phyloP scores from a whole-genome alignment of 768 basidiomycete species.

The Krasilnikovozyma curviuscula region DNA sequence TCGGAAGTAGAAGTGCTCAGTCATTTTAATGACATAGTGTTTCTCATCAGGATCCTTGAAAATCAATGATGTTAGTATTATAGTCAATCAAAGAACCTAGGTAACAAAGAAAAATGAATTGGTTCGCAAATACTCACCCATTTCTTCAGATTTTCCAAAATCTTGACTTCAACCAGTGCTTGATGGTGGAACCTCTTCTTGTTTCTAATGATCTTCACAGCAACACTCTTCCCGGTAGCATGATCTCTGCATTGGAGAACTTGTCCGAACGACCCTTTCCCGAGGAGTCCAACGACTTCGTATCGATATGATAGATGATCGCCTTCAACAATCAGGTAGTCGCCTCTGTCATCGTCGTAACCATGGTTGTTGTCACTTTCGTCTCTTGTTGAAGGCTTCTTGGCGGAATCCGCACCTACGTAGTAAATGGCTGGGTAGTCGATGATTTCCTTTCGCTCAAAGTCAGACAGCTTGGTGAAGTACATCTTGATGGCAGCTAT shows the following conservation, averaged over 20 bases:
- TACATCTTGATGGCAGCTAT: constrained; percentile 26
- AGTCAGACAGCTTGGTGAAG: constrained; percentile 57
- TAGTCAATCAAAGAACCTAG: constrained; percentile 4
- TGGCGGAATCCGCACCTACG: constrained; percentile 57
- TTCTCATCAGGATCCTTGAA: constrained; percentile 82
- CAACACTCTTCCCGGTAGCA: constrained; percentile 83
- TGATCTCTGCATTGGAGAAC: constrained; percentile 91
- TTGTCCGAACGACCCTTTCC: constrained; percentile 97
- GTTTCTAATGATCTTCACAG: constrained; percentile 97
- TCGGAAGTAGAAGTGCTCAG: constrained; percentile 93
- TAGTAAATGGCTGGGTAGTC: constrained; percentile 72
- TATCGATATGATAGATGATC: constrained; percentile 97
- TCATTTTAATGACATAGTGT: constrained; percentile 95
- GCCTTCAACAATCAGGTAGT: constrained; percentile 71
- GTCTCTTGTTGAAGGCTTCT: constrained; percentile 59
- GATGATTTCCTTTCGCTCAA: constrained; percentile 74
- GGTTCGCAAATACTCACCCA: constrained; percentile 64
- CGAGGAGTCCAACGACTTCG: constrained; percentile 74
- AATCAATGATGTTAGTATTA: background rate
- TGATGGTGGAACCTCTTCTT: constrained; percentile 98
- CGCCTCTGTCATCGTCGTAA: constrained; percentile 94
- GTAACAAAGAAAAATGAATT: background rate
- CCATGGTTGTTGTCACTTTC: constrained; percentile 69
- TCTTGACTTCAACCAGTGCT: constrained; percentile 97
- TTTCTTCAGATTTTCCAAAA: constrained; percentile 84